phyloP scores from a whole-genome alignment of 441 rosid species.

The Gossypium schwendimanii region DNA sequence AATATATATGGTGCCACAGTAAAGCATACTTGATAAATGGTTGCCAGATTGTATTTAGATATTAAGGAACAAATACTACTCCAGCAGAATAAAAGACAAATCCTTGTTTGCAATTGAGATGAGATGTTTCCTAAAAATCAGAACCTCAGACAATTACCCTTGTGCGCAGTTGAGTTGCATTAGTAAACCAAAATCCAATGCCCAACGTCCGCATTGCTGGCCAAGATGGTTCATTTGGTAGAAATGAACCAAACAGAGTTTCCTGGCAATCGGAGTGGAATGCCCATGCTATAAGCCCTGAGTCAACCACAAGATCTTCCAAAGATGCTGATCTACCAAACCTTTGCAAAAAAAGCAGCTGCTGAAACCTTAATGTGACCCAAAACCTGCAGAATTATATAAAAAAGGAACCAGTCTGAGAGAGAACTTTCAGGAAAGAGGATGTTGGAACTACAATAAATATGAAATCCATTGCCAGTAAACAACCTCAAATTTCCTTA shows the following conservation, averaged over 20 bases:
- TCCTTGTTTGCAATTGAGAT: not conserved
- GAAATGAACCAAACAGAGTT: constrained; percentile 51
- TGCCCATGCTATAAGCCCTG: constrained; percentile 74
- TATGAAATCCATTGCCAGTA: not conserved
- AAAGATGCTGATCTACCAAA: constrained; percentile 55
- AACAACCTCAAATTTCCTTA: constrained; percentile 6
- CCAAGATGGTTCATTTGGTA: constrained; percentile 81
- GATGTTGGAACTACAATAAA: constrained; percentile 1
- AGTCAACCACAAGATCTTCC: constrained; percentile 62
- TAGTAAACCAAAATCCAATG: constrained; percentile 83
- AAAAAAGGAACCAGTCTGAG: not conserved
- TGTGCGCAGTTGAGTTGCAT: constrained; percentile 60
- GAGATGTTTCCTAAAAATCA: constrained; percentile 4
- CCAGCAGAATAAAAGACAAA: constrained; percentile 7
- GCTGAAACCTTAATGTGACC: constrained; percentile 73
- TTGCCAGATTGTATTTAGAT: constrained; percentile 10
- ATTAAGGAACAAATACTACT: not conserved
- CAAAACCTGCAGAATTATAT: constrained; percentile 62
- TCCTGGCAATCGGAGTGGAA: constrained; percentile 95
- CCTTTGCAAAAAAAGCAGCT: constrained; percentile 46
- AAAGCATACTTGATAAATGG: not conserved
- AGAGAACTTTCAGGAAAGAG: not conserved
- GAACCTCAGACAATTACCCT: constrained; percentile 43
- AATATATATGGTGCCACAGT: not conserved
- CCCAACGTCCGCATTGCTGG: constrained; percentile 78